Base-by-base conservation (phyloP, 306 rosid species). In the Lathyrus aphaca region DNA sequence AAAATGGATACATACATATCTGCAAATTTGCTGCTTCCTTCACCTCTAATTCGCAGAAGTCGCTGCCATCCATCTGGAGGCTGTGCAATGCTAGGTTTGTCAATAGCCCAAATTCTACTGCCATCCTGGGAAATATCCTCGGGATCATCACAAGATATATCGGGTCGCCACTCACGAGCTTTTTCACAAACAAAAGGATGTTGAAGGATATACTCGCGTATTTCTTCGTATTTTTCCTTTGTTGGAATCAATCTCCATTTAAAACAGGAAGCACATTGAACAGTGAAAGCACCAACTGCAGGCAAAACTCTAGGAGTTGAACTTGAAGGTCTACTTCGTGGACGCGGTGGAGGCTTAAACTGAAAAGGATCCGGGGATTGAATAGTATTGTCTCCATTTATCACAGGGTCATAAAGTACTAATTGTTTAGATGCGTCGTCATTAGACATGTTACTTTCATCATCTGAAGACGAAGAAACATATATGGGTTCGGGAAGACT, bases 191-290 rank as follows among this genome's bases (percentile, higher is more conserved):
- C 73, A 80, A 94, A 94, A 17, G 99, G 97, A 43, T 48, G 59
- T 67, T 94, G 89, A 67, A 88, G 67, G 72, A 94, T 84, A 54
- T 77, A 84, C 74, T 94, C 99, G 1, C 99, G 89, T 53, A 94
- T 91, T 74, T 87, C 95, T 79, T 94, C 97, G 14, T 94, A 94
- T 74, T 86, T 91, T 73, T 88, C 96, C 74, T 94, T 87, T 0
- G 96, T 84, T 38, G 97, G 95, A 45, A 91, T 84, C 64, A 94
- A 86, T 89, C 99, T 91, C 99, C 99, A 94, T 78, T 94, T 94
- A 72, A 88, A 87, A 79, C 97, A 94, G 46, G 56, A 68, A 14
- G 99, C 97, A 75, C 99, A 94, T 74, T 94, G 99, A 32, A 94
- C 92, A 39, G 96, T 84, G 80, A 91, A 94, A 17, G 88, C 92